Evolutionary conservation across 768 basidiomycete genomes (phyloP), one percentile per base, ranked within the genome.

Genomic region (Hydnum rufescens): DNA sequence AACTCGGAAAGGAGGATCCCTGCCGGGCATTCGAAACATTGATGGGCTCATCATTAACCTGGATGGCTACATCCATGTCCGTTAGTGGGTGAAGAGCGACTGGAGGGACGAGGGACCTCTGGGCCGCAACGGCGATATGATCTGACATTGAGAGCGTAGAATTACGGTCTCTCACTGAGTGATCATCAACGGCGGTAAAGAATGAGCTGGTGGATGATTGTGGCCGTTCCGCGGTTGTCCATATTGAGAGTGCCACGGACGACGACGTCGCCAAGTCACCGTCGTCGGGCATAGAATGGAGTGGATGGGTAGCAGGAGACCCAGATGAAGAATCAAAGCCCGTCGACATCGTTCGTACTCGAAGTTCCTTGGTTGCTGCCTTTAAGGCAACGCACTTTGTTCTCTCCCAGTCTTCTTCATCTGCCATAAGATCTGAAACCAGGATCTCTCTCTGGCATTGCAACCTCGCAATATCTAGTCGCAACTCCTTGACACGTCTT

Each of bases 391-490:
- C n/a, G n/a, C n/a, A n/a, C n/a, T n/a, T n/a, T n/a, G n/a, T n/a
- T n/a, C n/a, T n/a, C n/a, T n/a, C n/a, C n/a, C n/a, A n/a, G n/a
- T n/a, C n/a, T n/a, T n/a, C n/a, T n/a, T n/a, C n/a, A n/a, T n/a
- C n/a, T n/a, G n/a, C n/a, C n/a, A n/a, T n/a, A n/a, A n/a, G n/a
- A n/a, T n/a, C n/a, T n/a, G n/a, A n/a, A n/a, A n/a, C n/a, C n/a
- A n/a, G n/a, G n/a, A n/a, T n/a, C n/a, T n/a, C n/a, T n/a, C n/a
- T n/a, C n/a, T n/a, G n/a, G n/a, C n/a, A n/a, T n/a, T 67, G 64
- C 30, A 83, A 67, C 60, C 76, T 81, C 57, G 76, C 75, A 47
- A 84, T 66, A n/a, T 84, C 77, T 50, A 93, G 67, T 46, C 87
- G 76, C 47, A 77, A 66, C 56, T 72, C 70, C 59, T 73, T 74